Evolutionary conservation across 768 basidiomycete species (phyloP).

Genomic region (Pleurotus salmoneostramineus): DNA sequence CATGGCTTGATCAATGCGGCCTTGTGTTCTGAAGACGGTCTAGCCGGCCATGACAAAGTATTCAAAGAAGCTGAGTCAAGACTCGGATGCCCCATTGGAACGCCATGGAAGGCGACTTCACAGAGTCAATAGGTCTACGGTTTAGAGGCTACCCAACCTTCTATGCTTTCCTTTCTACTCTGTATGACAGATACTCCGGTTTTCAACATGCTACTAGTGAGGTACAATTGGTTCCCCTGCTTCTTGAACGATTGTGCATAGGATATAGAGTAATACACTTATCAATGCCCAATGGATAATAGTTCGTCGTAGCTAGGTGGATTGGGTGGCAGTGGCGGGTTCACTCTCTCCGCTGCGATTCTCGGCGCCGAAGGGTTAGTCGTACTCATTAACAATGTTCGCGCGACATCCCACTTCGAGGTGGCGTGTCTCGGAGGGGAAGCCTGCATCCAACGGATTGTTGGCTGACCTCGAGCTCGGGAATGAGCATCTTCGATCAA

Average conservation of each 20-base stretch:
- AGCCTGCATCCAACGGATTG: too few species aligned
- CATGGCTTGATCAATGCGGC: not conserved
- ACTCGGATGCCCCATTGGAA: slow-evolving; percentile 37
- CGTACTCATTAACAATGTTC: not conserved
- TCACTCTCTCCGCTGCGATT: not conserved
- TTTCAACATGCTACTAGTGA: not conserved
- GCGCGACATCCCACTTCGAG: too few species aligned
- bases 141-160: too few species aligned
- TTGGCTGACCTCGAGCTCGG: too few species aligned
- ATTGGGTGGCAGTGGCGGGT: not conserved
- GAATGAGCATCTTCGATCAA: too few species aligned
- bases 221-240: not conserved
- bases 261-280: not conserved
- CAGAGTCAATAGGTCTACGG: not conserved
- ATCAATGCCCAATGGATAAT: not conserved
- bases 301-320: not conserved
- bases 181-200: too few species aligned
- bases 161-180: not conserved
- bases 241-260: not conserved
- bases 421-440: too few species aligned
- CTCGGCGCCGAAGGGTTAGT: not conserved
- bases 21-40: not conserved
- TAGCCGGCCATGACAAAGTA: slow-evolving; percentile 38
- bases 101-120: slow-evolving; percentile 17
- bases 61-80: slow-evolving; percentile 35